Base-by-base conservation (phyloP, 495 filamentous ascomycete species). In the Thermochaetoides thermophila region DNA sequence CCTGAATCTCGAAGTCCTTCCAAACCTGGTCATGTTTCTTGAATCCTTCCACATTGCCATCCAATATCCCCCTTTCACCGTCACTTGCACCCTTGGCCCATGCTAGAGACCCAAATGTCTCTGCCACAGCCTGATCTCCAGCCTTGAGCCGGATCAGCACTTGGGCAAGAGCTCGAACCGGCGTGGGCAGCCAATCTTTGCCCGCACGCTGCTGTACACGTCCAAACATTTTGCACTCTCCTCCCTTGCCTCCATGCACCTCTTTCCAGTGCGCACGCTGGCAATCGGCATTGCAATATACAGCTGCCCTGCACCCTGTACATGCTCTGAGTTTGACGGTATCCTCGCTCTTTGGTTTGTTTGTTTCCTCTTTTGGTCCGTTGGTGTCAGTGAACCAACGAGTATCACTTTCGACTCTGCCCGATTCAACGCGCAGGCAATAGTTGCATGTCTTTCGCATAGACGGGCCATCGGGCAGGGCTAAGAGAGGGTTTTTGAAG, bases 231-330 rank as follows among this genome's bases (percentile, higher is more conserved):
- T 50, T 48, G 46, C 73, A 76, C 46, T 69, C 66, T 17, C 37
- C 36, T 31, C 66, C 63, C 46, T 69, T 66, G 18, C 37, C 36
- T 31, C 66, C 63, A 46, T 76, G 73, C 5, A 51, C 52, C 0
- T 26, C 37, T 28, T 51, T 57, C 73, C 73, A 78, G 52, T 73
- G 63, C 4, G 55, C 43, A 24, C 59, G 60, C 49, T 78, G 74
- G 41, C 74, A 78, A 8, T 42, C 34, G 1, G 42, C 18, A 27
- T 53, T 53, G 49, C 74, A 78, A 52, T 77, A 78, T 14, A 55
- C 46, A 5, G 52, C 53, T 3, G 51, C 50, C 18, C 52, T 54
- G 52, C 74, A 78, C 10, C 51, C 54, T 0, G 50, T 55, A 48
- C 74, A 78, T 13, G 53, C 49, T 6, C 49, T 55, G 35, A 68